A percentile compares a stretch with the other conserved stretches of the same genome.
phyloP scores from a whole-genome alignment of 495 filamentous ascomycete genomes.

The Aspergillus haitiensis region DNA sequence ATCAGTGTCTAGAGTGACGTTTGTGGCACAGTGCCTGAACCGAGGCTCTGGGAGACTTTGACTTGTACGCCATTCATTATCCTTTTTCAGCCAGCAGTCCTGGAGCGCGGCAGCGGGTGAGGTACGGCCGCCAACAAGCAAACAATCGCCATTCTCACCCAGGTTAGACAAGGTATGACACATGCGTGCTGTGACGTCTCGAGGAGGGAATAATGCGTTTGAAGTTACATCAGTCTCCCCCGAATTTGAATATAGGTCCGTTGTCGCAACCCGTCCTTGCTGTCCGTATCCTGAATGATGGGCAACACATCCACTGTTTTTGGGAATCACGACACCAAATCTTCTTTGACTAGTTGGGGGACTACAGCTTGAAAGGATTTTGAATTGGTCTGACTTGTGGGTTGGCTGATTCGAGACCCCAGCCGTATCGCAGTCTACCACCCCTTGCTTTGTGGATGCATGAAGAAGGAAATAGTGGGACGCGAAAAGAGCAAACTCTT shows the following conservation, averaged over 20 bases:
- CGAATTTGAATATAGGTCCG: slow-evolving; percentile 54
- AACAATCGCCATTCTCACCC: slow-evolving; percentile 39
- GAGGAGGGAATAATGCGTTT: slow-evolving; percentile 28
- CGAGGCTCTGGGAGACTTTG: slow-evolving; percentile 63
- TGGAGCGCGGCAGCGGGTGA: slow-evolving; percentile 65
- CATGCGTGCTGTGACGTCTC: slow-evolving; percentile 58
- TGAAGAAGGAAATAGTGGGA: slow-evolving; percentile 83
- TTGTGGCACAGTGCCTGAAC: slow-evolving; percentile 68
- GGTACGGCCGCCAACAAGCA: slow-evolving; percentile 76
- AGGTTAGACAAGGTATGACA: slow-evolving; percentile 73
- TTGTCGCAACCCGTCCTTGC: slow-evolving; percentile 58
- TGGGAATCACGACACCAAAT: slow-evolving; percentile 47
- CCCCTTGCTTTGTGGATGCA: slow-evolving; percentile 42
- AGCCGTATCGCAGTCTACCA: not conserved
- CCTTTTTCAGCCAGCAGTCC: slow-evolving; percentile 72
- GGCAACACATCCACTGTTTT: slow-evolving; percentile 39
- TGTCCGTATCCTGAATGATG: slow-evolving; percentile 63
- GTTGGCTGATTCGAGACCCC: not conserved
- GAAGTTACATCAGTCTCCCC: slow-evolving; percentile 25
- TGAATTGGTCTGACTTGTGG: slow-evolving; percentile 24
- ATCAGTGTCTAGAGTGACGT: slow-evolving; percentile 45
- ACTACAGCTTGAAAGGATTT: slow-evolving; percentile 24
- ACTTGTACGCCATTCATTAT: slow-evolving; percentile 59
- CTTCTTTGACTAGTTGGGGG: slow-evolving; percentile 31
- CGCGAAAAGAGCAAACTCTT: slow-evolving; percentile 85